Base-by-base conservation (phyloP, 768 basidiomycete genomes). In the Pholiota molesta region DNA sequence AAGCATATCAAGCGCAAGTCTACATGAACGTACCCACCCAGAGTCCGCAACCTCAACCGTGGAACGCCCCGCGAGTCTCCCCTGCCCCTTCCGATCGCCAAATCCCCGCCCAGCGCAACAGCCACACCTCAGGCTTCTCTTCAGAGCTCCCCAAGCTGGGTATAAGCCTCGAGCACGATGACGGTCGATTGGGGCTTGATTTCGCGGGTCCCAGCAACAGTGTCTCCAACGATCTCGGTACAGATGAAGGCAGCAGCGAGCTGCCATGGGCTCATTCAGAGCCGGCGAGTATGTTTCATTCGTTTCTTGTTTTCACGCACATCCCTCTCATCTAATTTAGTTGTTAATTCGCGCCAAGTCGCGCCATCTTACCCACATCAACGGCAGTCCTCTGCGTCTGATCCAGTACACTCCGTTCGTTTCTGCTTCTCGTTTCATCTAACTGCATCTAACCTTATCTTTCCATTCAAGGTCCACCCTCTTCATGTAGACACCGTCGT, bases 1-100 rank as follows among this genome's bases (percentile, higher is more conserved):
- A 94, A 72, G 87, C 89, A 37, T 93, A 92, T 76, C 92, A 92
- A 69, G 86, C 87, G 8, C 90, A 93, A 72, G 81, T 91, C 51
- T 87, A 86, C 68, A 75, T 74, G 61, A 84, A 80, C 68, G 79
- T 73, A 60, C 76, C 81, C 44, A 68, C 74, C 52, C 69, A 67
- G 16, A 61, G 42, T 51, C 64, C 55, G 21, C 57, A 31, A 37
- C 60, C 57, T 39, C 66, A 64, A 53, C 62, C 52, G 59, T 69
- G 62, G 74, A 74, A 55, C 65, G 65, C 69, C 42, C 70, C 67
- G 58, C 71, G 73, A 39, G 60, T 66, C 33, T 70, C 79, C 19
- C 67, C 75, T 21, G 68, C 65, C 33, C 70, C 69, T 37, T 67
- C 71, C n/a, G 66, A 68, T 61, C 71, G 67, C 52, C 67, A 51